Evolutionary conservation across 2,329 filamentous ascomycete species (phyloP).

Genomic region (Phaeosphaeria sp.): DNA sequence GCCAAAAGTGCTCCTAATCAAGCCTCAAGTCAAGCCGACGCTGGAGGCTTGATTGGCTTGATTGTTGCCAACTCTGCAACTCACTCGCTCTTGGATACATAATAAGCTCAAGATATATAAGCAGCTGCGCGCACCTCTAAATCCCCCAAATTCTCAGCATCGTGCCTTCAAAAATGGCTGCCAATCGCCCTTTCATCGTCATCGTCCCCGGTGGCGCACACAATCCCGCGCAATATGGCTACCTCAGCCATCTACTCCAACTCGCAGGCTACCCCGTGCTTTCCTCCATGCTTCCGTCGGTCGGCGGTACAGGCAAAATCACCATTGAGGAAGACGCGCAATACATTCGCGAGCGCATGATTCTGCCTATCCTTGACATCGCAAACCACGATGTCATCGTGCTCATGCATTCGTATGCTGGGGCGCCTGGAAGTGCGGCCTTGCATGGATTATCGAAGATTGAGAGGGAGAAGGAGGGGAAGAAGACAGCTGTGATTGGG

Average conservation of each 20-base stretch:
- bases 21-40: too few species aligned
- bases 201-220: conserved; percentile 44
- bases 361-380: conserved; percentile 18
- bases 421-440: conserved; percentile 19
- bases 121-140: too few species aligned
- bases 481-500: conserved; percentile 25
- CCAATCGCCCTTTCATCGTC: conserved; percentile 31
- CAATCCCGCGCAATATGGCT: conserved; percentile 33
- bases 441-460: conserved; percentile 10
- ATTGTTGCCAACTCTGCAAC: too few species aligned
- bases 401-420: conserved; percentile 24
- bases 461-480: conserved; percentile 16
- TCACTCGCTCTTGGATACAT: too few species aligned
- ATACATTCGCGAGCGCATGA: conserved; percentile 19
- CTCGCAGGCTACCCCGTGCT: conserved; percentile 30
- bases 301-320: conserved; percentile 14
- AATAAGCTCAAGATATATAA: neutral
- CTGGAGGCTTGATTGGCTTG: too few species aligned
- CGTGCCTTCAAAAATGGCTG: neutral
- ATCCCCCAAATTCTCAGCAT: neutral
- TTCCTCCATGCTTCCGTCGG: conserved; percentile 29
- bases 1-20: too few species aligned
- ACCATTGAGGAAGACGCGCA: conserved; percentile 15
- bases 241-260: conserved; percentile 32
- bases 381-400: conserved; percentile 25